Base-by-base conservation (phyloP, 2,329 filamentous ascomycete genomes). In the Venturia asperata region DNA sequence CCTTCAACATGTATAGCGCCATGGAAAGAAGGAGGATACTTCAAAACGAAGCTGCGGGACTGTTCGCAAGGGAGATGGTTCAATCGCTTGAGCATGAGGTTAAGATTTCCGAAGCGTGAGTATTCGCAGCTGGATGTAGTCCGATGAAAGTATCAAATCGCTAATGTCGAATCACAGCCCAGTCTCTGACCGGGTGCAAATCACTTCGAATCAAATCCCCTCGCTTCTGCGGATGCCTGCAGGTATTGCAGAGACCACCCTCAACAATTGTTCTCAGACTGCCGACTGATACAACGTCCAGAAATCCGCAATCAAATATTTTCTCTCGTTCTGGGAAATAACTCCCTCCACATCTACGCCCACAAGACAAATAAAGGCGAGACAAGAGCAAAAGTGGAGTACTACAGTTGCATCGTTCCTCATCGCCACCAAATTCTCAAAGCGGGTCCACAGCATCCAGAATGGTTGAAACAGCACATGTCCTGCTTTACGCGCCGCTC, bases 221-320 rank as follows among this genome's bases (percentile, higher is more conserved):
- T 37, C 21, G 27, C 43, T 62, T 5, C 15, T 62, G 11, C 5
- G 27, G n/a, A 19, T 42, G 37, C 60, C 43, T 19, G 27, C 60
- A 62, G 60, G 60, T 30, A 43, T 11, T 27, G 1, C 13, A 62
- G 6, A 19, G 2, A 47, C 4, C 2, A 15, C 5, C 17, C 13
- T 30, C 37, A 42, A 6, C 3, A 24, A n/a, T 61, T 7, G 13
- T 21, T 39, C 10, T 39, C 41, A 13, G 27, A 27, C 34, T 39
- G 9, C 17, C 7, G 15, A 1, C 61, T 58, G 11, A 58, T n/a
- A 19, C 5, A 30, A 58, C n/a, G 9, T 27, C 5, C 4, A 52
- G 61, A 63, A 43, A 45, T 63, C 42, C 61, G 61, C 39, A 63
- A 63, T 43, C 34, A 34, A 21, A 63, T 63, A 43, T 63, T 39